Base-by-base conservation (phyloP, 73 alveolate species). In the Tetrahymena thermophila region DNA sequence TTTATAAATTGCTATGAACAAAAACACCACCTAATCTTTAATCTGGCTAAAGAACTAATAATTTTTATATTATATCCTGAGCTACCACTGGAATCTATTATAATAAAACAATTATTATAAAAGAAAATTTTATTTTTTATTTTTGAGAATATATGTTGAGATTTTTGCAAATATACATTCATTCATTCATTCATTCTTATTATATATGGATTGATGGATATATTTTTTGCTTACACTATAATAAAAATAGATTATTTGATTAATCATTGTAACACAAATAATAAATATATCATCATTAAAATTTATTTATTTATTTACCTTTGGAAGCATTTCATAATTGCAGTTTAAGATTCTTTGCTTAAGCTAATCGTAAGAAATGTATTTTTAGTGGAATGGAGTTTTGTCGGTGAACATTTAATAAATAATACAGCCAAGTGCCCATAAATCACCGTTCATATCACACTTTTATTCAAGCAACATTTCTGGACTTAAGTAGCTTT, bases 351-450 rank as follows among this genome's bases (percentile, higher is more conserved):
- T 71, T 71, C 89, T 71, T 71, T 71, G 89, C 13, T 71, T 71
- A n/a, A 71, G 37, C 17, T n/a, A 8, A 71, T 71, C 89, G 23
- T 71, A 71, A 28, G 89, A 71, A 71, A 31, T 31, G 7, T 71
- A 71, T 19, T 71, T 71, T 71, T 71, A 31, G 37, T 96, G 95
- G 96, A 98, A 98, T 34, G 99, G 99, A 21, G 99, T 98, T 83
- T 96, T 97, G 4, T 99, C 99, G 7, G 97, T 96, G 44, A 98
- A 98, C 71, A 98, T 94, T 95, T 96, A 97, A 98, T 97, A 98
- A 16, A 97, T 38, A 38, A 98, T 98, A 34, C 97, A 95, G 3
- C 99, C 99, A 34, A 98, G 97, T 21, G 99, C 98, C 99, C 99
- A 98, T 85, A 98, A 94, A 95, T 98, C 99, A 71, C 89, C 89